Evolutionary conservation across 768 basidiomycete species (phyloP).

Genomic region (Xerocomellus chrysenteron): DNA sequence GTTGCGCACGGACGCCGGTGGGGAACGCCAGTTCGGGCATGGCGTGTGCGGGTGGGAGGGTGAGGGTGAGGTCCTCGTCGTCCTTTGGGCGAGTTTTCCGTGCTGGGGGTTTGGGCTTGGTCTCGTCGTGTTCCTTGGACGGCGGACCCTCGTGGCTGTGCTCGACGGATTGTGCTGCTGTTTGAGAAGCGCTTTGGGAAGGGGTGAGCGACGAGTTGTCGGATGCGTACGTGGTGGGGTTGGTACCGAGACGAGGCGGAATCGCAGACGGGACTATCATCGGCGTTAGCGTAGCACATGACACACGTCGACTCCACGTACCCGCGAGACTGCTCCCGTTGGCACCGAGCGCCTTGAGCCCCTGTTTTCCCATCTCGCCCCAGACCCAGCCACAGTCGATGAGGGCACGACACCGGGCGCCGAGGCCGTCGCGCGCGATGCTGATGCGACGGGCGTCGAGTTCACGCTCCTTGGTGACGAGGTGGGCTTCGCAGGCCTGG

Average conservation of each 20-base stretch:
- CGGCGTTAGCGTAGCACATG: neutral
- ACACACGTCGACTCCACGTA: neutral
- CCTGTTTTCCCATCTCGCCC: conserved; percentile 66
- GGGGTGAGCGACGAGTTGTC: conserved; percentile 68
- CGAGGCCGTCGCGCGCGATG: conserved; percentile 63
- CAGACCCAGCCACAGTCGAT: conserved; percentile 68
- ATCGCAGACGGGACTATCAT: neutral
- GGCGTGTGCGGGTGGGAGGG: conserved; percentile 26
- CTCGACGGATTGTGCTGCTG: conserved; percentile 17
- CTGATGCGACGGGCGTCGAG: conserved; percentile 51
- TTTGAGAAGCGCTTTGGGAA: conserved; percentile 76
- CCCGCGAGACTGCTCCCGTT: neutral
- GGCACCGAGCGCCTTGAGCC: conserved; percentile 33
- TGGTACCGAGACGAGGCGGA: conserved; percentile 2
- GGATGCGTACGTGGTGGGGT: conserved; percentile 38
- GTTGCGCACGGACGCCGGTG: conserved; percentile 14
- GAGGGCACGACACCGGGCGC: conserved; percentile 61
- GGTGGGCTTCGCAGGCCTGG: conserved; percentile 77
- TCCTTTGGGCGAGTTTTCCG: neutral
- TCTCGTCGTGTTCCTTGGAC: conserved; percentile 4
- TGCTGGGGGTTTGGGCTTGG: neutral
- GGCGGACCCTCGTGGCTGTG: conserved; percentile 14
- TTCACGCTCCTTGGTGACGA: conserved; percentile 68
- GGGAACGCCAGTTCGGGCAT: conserved; percentile 29
- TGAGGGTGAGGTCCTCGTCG: conserved; percentile 13